A percentile compares a stretch with the other conserved stretches of the same genome.
Evolutionary conservation across 768 basidiomycete genomes (phyloP).

Genomic region (Mycena galopus): DNA sequence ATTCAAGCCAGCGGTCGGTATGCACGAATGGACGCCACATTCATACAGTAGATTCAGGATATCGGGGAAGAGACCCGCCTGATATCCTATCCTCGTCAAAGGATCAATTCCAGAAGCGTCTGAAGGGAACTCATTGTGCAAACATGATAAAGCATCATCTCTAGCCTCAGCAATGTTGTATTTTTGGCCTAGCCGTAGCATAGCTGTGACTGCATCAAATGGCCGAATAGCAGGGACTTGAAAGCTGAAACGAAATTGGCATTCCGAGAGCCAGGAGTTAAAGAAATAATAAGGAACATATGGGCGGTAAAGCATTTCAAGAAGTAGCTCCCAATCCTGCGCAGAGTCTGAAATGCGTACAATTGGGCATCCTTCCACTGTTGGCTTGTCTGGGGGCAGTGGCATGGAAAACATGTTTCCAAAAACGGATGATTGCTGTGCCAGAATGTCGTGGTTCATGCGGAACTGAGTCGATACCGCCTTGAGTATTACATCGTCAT

Average conservation of each 20-base stretch:
- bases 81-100: not conserved
- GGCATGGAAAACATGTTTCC: conserved; percentile 59
- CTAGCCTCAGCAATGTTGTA: conserved; percentile 12
- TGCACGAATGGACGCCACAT: not conserved
- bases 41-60: conserved; percentile 11
- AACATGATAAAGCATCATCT: not conserved
- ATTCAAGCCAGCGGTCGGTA: not conserved
- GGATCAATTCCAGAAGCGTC: not conserved
- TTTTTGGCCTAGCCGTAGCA: conserved; percentile 26
- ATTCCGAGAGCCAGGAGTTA: not conserved
- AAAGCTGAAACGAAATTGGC: not conserved
- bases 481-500: conserved; percentile 13
- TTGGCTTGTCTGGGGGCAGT: conserved; percentile 43
- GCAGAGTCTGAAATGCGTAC: conserved; percentile 13
- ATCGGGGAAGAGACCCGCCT: not conserved
- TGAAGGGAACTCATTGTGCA: conserved; percentile 17
- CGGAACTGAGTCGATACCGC: conserved; percentile 18
- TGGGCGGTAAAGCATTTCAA: conserved; percentile 16
- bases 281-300: not conserved
- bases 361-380: conserved; percentile 9
- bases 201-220: not conserved
- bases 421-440: conserved; percentile 55
- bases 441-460: conserved; percentile 7
- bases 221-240: not conserved
- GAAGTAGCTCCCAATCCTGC: conserved; percentile 24